Evolutionary conservation across 75 land plant genomes (phyloP), one percentile per base, ranked within the genome.

Genomic region (Chamaecyparis obtusa): DNA sequence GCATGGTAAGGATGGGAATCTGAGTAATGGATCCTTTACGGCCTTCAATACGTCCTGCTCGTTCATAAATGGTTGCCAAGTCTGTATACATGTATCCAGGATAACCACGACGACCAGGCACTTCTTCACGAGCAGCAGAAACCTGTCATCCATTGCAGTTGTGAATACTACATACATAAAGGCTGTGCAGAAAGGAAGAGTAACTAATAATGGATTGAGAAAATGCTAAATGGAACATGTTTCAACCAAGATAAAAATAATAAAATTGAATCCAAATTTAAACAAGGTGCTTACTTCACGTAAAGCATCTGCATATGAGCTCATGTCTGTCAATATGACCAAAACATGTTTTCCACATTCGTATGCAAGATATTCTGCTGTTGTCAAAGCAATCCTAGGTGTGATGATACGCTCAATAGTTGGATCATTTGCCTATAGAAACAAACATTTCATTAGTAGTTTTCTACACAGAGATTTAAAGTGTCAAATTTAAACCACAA

Each of bases 11-110:
- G 78, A 98, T 98, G 54, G 99, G 99, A 86, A 98, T 98, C 89
- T 98, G 99, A 1, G 99, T 98, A 87, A 98, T 98, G 87, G 99
- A 98, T 7, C 99, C 99, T 79, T 91, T 98, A 46, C 99, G 90
- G 54, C 99, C 99, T 91, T 98, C 97, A 88, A 98, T 98, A 86
- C 99, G 95, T 85, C 99, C 99, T 71, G 99, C 99, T 78, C 99
- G 94, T 81, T 98, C 99, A 90, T 98, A 98, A 36, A 98, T 97
- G 54, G 99, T 95, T 27, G 99, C 99, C 88, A 98, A 90, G 90
- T 97, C 97, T 84, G 99, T 98, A 83, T 98, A 98, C 99, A 98
- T 98, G 75, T 98, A 97, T 16, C 99, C 99, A 89, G 99, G 99
- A 91, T 98, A 98, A 36, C 99, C 99, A 92, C 99, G 99, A 35